Base-by-base conservation (phyloP, 306 rosid genomes). In the Vicia sativa region DNA sequence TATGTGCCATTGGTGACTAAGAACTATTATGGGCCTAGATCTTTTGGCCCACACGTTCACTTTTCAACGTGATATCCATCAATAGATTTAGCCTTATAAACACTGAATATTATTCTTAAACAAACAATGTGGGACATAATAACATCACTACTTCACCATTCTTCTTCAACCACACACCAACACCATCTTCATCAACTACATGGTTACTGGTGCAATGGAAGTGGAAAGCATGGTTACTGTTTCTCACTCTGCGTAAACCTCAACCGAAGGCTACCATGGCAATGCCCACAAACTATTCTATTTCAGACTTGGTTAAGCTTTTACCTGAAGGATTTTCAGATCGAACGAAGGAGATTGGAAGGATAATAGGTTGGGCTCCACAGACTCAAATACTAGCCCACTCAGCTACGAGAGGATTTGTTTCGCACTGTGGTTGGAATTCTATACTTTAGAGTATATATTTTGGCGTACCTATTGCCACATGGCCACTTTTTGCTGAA, bases 401-500 rank as follows among this genome's bases (percentile, higher is more conserved):
- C 28, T 54, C 42, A 0, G 88, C 95, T 7, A 60, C 74, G 0
- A 81, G 76, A 7, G 88, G 82, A 1, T 88, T 85, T n/a, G 79
- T 88, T 9, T 81, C 85, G 0, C 88, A 88, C 1, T 87, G 87
- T 1, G 92, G 89, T 1, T 87, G 88, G 88, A 85, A 85, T 58
- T 87, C 90, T 3, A 67, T 3, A 0, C 50, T 85, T 0, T 88
- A 85, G 71, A 81, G 88, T 53, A 4, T 83, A 2, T 70, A 86
- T 61, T 84, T 58, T 3, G 87, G 91, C 0, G 89, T 88, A 26
- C 89, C 95, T 0, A 44, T 83, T 4, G 87, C 81, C 2, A 13
- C 89, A 3, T 81, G 86, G 89, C 83, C 89, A 0, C 2, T 83
- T 0, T 67, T 1, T 13, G 81, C 81, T 0, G 95, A 87, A 65